Percentiles rank a stretch among this genome's conserved stretches.
Evolutionary conservation across 345 rosid species (phyloP).

Genomic region (Triadica sebifera): DNA sequence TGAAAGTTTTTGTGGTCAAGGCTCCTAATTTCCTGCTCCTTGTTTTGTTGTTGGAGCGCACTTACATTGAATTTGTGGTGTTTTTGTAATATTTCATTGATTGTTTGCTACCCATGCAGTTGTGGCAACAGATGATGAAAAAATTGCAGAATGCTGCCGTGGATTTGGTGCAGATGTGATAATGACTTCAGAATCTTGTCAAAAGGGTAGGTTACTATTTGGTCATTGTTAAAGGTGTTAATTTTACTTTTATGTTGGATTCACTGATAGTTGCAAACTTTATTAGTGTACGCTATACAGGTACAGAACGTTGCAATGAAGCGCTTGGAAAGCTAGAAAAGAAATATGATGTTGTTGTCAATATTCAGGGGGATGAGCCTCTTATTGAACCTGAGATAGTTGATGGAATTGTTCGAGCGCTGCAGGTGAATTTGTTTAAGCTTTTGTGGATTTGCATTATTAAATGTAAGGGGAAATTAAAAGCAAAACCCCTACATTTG

Average conservation of each 20-base stretch:
- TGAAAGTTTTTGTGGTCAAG: too few relatives aligned
- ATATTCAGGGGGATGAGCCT: slow-evolving; percentile 97
- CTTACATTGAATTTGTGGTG: not conserved
- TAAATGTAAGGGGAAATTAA: too few relatives aligned
- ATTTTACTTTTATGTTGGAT: not conserved
- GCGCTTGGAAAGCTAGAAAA: slow-evolving; percentile 80
- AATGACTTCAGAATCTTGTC: slow-evolving; percentile 94
- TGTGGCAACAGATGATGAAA: slow-evolving; percentile 93
- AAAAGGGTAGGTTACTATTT: slow-evolving; percentile 52
- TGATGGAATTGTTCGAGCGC: slow-evolving; percentile 87
- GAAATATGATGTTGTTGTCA: slow-evolving; percentile 85
- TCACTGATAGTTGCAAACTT: slow-evolving; percentile 10
- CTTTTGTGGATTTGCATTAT: not conserved
- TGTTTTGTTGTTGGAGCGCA: not conserved
- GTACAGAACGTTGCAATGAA: slow-evolving; percentile 89
- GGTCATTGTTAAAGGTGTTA: not conserved
- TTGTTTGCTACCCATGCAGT: slow-evolving; percentile 38
- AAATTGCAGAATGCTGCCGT: slow-evolving; percentile 90
- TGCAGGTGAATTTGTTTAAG: slow-evolving; percentile 53
- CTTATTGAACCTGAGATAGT: slow-evolving; percentile 93
- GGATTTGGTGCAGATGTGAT: slow-evolving; percentile 93
- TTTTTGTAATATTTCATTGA: slow-evolving; percentile 2
- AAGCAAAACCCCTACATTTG: too few relatives aligned
- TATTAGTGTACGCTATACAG: slow-evolving; percentile 30
- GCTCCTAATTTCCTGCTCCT: not conserved